Base-by-base conservation (phyloP, 2,329 filamentous ascomycete genomes). In the Clonostachys solani region DNA sequence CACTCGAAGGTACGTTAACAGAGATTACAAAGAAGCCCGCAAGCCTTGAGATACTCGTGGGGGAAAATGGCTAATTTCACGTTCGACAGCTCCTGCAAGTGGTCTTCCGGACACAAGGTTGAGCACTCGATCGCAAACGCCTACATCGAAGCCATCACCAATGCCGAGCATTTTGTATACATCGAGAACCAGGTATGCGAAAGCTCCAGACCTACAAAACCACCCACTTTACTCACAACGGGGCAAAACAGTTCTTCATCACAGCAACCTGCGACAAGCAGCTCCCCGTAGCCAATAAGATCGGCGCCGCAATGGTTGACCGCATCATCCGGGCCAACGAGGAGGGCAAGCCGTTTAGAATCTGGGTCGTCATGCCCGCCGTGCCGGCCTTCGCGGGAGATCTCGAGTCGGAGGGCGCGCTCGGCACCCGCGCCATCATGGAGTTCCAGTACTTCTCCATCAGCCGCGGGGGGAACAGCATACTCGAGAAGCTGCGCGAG, bases 41-140 rank as follows among this genome's bases (percentile, higher is more conserved):
- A 38, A n/a, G 3, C 15, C 36, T n/a, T 18, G 3, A 3, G 36
- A n/a, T 17, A 18, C 12, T 42, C 5, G 5, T 17, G 16, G n/a
- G n/a, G n/a, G n/a, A 2, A 46, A 5, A 19, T 5, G 29, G n/a
- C 6, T 15, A 29, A 9, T 34, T 49, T 56, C n/a, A 51, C 10
- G 42, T 42, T 42, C 19, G 2, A 19, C 12, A 79, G 75, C 54
- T 71, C 67, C 47, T 71, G 67, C 35, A 63, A 69, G 36, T 81
- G 78, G 78, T 81, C 77, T 3, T 62, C 70, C 13, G 77, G 77
- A 3, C 70, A 75, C 44, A 63, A 64, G 6, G 74, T 72, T 1
- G 78, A 81, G 59, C 90, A 94, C 63, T 95, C 90, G 1, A 92
- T 96, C 51, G 82, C 85, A 51, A 92, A 92, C 60, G 91, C 91